phyloP scores from a whole-genome alignment of 371 early-diverging fungal genomes.

The Mortierella sp. region DNA sequence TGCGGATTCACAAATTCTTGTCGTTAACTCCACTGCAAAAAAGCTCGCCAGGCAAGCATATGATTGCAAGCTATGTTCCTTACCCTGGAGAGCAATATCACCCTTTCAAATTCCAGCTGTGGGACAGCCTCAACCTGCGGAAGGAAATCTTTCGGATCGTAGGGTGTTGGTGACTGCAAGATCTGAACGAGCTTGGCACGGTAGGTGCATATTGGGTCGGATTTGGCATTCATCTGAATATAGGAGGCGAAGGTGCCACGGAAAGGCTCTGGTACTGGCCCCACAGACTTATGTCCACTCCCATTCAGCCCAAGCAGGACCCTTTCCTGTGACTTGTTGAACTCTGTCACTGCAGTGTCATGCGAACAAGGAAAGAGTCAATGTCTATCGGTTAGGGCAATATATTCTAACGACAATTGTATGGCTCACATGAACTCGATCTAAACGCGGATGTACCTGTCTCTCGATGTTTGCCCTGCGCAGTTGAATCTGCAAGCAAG shows the following conservation, averaged over 20 bases:
- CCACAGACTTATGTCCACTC: neutral
- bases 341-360: constrained; percentile 14
- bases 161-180: constrained; percentile 18
- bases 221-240: constrained; percentile 10
- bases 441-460: constrained; percentile 5
- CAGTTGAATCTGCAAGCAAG: neutral
- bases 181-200: constrained; percentile 27
- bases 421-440: neutral
- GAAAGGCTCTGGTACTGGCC: neutral
- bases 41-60: too few relatives aligned
- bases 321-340: constrained; percentile 14
- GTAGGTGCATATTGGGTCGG: constrained; percentile 18
- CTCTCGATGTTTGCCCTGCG: constrained; percentile 9
- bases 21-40: too few relatives aligned
- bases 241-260: constrained; percentile 21
- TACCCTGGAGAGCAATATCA: constrained; percentile 64
- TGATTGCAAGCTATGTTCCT: neutral
- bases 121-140: constrained; percentile 13
- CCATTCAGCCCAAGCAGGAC: constrained; percentile 2
- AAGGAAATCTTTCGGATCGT: constrained; percentile 13
- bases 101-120: constrained; percentile 55
- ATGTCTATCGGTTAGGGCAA: neutral
- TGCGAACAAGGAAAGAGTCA: neutral
- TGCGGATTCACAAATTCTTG: neutral
- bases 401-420: too few relatives aligned